These are phyloP conservation scores for Gloeostereum incarnatum DNA, from an alignment of 768 basidiomycete species.

Conservation along the genomic window DNA sequence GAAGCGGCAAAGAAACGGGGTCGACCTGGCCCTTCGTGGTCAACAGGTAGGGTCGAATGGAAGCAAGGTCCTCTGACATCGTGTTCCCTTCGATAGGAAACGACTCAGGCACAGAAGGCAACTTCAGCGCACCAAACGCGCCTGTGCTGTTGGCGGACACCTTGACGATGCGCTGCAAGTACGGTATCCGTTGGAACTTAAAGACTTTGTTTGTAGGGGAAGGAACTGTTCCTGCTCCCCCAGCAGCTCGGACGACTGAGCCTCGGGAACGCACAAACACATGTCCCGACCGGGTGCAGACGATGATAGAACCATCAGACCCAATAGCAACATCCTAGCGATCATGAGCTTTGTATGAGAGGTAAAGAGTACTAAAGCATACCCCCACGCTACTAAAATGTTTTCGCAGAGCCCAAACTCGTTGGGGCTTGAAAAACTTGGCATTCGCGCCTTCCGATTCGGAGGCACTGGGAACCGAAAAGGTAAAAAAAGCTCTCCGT, in stretches of 20 bases:
- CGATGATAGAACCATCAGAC: conserved; percentile 77
- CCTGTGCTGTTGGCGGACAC: conserved; percentile 86
- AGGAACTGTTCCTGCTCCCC: conserved; percentile 11
- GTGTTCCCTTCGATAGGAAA: conserved; percentile 47
- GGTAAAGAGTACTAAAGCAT: conserved; percentile 13
- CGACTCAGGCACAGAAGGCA: conserved; percentile 53
- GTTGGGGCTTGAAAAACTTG: conserved; percentile 65
- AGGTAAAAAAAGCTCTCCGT: conserved; percentile 93
- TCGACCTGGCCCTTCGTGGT: conserved; percentile 7
- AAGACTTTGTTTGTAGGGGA: conserved; percentile 32
- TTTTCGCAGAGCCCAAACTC: conserved; percentile 84
- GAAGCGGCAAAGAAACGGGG: neutral
- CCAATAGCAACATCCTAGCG: conserved; percentile 81
- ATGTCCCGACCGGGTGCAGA: conserved; percentile 93
- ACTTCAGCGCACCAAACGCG: conserved; percentile 76
- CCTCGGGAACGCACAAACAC: conserved; percentile 77
- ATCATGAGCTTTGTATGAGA: neutral
- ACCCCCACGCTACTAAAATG: conserved; percentile 80
- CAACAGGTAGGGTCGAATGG: conserved; percentile 53
- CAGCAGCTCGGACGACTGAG: conserved; percentile 16
- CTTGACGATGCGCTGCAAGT: conserved; percentile 74
- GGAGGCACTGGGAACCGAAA: conserved; percentile 33
- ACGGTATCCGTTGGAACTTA: conserved; percentile 76
- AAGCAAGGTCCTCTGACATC: conserved; percentile 57
- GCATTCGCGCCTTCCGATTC: conserved; percentile 20